Conservation (phyloP, 306 rosid genomes). For the Cucumis sativus region Cucumber_9930_V3 NC_026656.2:6658501-6659000, state of each 20-base stretch:
- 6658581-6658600: conserved; percentile 86
- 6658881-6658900: not conserved
- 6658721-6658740: not conserved
- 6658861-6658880: not conserved
- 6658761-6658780: not conserved
- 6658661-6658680: not conserved
- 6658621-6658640: conserved; percentile 79
- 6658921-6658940: too few relatives aligned
- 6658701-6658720: not conserved
- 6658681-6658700: not conserved
- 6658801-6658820: not conserved
- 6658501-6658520: conserved; percentile 44
- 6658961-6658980: too few relatives aligned
- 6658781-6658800: not conserved
- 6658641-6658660: conserved; percentile 63
- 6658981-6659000: too few relatives aligned
- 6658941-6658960: too few relatives aligned
- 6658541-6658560: conserved; percentile 46
- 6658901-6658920: not conserved
- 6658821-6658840: not conserved
- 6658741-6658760: not conserved
- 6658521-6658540: conserved; percentile 30
- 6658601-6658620: conserved; percentile 91
- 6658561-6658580: conserved; percentile 69
- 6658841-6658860: not conserved